Base-by-base conservation (phyloP, 495 filamentous ascomycete species). In the Ramalina intermedia region DNA sequence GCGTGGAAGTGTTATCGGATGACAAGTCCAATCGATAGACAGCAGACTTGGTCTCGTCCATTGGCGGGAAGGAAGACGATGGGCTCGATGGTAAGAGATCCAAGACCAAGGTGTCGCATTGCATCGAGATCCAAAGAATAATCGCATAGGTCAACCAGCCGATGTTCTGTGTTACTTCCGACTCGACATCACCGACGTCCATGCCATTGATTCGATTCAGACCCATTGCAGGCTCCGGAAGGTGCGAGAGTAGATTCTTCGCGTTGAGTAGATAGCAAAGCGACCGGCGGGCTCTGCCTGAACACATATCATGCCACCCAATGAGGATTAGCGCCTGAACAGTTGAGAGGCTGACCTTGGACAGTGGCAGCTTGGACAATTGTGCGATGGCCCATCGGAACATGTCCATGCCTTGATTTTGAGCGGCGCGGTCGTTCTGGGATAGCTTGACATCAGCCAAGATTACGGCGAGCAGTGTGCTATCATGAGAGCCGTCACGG, bases 401-500 rank as follows among this genome's bases (percentile, higher is more conserved):
- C 17, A 59, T 40, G 8, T 47, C 48, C 17, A 46, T 7, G 18
- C 51, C 55, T n/a, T 50, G 40, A 24, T 38, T 37, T 21, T 27
- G 36, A 2, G 46, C 37, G 17, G 43, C 50, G n/a, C 38, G 18
- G 29, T 54, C 41, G 21, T 46, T 45, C 14, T 54, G 43, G 17
- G 48, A 51, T 43, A 61, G 53, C 14, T 52, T 52, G 17, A 52
- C 59, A 23, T 62, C 60, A 36, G 60, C 60, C 33, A 62, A 51
- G 3, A 62, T 60, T 41, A 54, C 54, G 38, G 60, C 60, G 13
- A 62, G 53, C 6, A 62, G 54, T n/a, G 50, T 43, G 7, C 52
- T 42, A 49, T 62, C 58, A 26, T 55, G 56, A 33, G 52, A 61
- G 29, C 49, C 47, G 46, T 50, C 47, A 11, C 56, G 50, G 17